Conservation (phyloP, 2,329 filamentous ascomycete genomes). For the Aciculosporium take region DNA sequence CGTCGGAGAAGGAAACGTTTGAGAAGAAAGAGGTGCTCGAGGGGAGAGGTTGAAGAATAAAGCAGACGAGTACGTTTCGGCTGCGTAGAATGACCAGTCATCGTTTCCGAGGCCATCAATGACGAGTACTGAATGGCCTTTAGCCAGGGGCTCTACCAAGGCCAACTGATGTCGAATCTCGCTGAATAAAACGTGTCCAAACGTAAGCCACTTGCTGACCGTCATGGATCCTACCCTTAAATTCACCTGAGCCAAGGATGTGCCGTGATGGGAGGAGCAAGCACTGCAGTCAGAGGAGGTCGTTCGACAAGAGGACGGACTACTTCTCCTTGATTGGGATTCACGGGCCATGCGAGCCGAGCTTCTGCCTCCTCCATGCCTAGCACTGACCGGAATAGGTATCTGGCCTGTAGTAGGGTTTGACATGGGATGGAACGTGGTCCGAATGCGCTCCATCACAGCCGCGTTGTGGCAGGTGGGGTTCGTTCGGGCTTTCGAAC, state of each 20-base stretch:
- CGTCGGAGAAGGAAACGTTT: slow-evolving; percentile 25
- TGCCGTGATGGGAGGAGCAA: slow-evolving; percentile 39
- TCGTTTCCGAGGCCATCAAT: slow-evolving; percentile 76
- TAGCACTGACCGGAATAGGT: background rate
- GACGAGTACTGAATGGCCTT: slow-evolving; percentile 54
- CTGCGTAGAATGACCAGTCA: slow-evolving; percentile 71
- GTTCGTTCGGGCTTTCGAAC: slow-evolving; percentile 21
- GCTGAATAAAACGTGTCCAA: slow-evolving; percentile 71
- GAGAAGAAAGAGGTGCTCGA: slow-evolving; percentile 34
- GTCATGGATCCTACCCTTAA: slow-evolving; percentile 69
- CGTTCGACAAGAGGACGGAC: slow-evolving; percentile 17
- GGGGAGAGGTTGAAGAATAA: slow-evolving; percentile 66
- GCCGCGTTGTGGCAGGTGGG: slow-evolving; percentile 42
- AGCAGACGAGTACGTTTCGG: slow-evolving; percentile 61
- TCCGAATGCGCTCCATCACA: slow-evolving; percentile 37
- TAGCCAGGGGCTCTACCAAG: slow-evolving; percentile 19
- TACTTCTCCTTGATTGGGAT: slow-evolving; percentile 16
- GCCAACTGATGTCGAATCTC: slow-evolving; percentile 59
- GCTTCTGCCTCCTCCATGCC: background rate
- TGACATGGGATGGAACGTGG: slow-evolving; percentile 28
- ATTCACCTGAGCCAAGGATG: slow-evolving; percentile 56
- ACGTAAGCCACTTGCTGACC: slow-evolving; percentile 77
- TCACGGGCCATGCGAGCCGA: background rate
- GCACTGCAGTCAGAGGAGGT: slow-evolving; percentile 32
- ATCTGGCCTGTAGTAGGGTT: slow-evolving; percentile 22